Conservation (phyloP, 148 eudicot genomes). For the Tetragonia tetragonoides region DNA sequence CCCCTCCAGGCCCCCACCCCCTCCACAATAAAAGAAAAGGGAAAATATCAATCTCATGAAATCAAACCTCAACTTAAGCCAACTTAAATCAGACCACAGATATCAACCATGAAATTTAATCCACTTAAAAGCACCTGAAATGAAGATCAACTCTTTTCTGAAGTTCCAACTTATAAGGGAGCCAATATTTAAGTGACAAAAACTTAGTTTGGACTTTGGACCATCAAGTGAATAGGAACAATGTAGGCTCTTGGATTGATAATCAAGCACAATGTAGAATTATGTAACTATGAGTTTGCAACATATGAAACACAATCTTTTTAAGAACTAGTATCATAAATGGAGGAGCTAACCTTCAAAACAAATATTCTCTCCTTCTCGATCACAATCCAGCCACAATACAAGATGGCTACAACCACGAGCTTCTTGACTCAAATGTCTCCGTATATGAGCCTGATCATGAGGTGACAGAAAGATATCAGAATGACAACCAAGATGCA, state of each 20-base stretch:
- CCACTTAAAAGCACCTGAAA: background rate
- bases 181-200: background rate
- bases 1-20: too few species aligned
- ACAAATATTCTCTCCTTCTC: constrained; percentile 97
- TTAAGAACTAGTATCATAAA: background rate
- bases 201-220: background rate
- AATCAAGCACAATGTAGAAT: background rate
- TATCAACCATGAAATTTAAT: background rate
- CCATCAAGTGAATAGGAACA: background rate
- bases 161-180: background rate
- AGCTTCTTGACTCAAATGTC: constrained; percentile 92
- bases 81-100: background rate
- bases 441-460: constrained; percentile 77
- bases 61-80: background rate
- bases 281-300: background rate
- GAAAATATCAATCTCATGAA: background rate
- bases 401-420: constrained; percentile 83
- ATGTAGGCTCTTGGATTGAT: background rate
- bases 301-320: background rate
- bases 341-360: constrained; percentile 70
- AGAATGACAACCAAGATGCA: background rate
- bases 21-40: too few species aligned
- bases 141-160: background rate
- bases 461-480: background rate
- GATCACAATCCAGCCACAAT: constrained; percentile 94